A percentile compares a stretch with the other conserved stretches of the same genome.
Conservation (phyloP, 805 yeast genomes). For the Hanseniaspora hatyaiensis region DNA sequence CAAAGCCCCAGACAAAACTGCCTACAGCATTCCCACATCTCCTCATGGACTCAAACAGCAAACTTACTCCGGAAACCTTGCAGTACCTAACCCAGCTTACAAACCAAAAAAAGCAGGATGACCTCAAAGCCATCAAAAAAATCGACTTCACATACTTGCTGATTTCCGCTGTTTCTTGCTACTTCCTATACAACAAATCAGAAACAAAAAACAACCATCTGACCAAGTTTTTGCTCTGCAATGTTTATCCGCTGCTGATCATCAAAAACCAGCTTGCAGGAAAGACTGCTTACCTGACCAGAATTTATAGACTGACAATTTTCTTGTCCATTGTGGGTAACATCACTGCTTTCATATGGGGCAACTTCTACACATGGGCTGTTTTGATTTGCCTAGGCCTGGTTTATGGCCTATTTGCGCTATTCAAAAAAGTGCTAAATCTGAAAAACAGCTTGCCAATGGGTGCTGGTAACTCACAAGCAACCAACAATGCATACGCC, state of each 20-base stretch:
- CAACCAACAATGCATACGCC: background rate
- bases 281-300: conserved; percentile 1
- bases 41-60: background rate
- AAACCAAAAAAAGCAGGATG: conserved; percentile 5
- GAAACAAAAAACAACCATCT: conserved; percentile 4
- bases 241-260: conserved; percentile 1
- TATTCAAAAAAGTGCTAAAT: background rate
- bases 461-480: background rate
- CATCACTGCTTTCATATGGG: conserved; percentile 8
- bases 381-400: background rate
- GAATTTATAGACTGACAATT: conserved; percentile 3
- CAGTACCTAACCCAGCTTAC: conserved; percentile 4
- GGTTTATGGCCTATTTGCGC: background rate
- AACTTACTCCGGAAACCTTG: conserved; percentile 2
- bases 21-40: no score
- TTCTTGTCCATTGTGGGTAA: conserved; percentile 3
- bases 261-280: conserved; percentile 4
- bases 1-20: no score
- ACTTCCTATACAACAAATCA: conserved; percentile 3
- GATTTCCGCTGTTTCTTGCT: background rate
- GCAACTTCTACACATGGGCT: conserved; percentile 11
- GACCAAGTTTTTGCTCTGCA: conserved; percentile 6
- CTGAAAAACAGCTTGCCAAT: conserved; percentile 3
- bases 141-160: conserved; percentile 6
- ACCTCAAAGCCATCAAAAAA: conserved; percentile 1